These are phyloP conservation scores for Gillenia trifoliata DNA, from an alignment of 306 rosid genomes.

Conservation along the genomic window DNA sequence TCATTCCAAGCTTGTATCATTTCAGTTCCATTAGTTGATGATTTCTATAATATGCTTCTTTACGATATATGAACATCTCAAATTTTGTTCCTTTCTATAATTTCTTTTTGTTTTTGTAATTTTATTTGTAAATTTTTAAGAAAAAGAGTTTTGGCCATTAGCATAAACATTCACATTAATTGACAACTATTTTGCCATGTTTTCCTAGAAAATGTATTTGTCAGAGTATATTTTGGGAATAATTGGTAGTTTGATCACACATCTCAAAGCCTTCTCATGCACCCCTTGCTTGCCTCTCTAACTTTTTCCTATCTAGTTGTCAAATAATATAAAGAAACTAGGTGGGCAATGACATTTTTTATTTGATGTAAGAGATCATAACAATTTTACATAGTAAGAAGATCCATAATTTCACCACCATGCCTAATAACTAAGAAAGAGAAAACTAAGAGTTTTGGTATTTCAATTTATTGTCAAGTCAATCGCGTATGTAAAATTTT, in stretches of 20 bases:
- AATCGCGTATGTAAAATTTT: no score
- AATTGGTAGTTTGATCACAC: neutral
- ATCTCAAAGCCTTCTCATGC: neutral
- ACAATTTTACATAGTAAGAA: neutral
- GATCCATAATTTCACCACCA: neutral
- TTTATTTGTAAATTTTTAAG: no score
- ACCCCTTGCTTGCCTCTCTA: neutral
- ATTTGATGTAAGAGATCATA: neutral
- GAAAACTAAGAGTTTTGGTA: neutral
- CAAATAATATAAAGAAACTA: no score
- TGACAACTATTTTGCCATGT: neutral
- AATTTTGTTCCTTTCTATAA: no score
- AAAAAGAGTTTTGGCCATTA: neutral
- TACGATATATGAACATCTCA: no score
- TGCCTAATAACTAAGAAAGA: neutral
- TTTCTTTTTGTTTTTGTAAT: no score
- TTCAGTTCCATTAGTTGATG: no score
- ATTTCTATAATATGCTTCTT: no score
- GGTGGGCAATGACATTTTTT: neutral
- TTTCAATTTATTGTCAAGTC: no score
- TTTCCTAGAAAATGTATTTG: neutral
- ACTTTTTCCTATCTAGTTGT: neutral
- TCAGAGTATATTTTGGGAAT: neutral
- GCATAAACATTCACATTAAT: neutral
- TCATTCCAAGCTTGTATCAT: no score